Base-by-base conservation (phyloP, 371 early-diverging fungal genomes). In the Apophysomyces elegans region DNA sequence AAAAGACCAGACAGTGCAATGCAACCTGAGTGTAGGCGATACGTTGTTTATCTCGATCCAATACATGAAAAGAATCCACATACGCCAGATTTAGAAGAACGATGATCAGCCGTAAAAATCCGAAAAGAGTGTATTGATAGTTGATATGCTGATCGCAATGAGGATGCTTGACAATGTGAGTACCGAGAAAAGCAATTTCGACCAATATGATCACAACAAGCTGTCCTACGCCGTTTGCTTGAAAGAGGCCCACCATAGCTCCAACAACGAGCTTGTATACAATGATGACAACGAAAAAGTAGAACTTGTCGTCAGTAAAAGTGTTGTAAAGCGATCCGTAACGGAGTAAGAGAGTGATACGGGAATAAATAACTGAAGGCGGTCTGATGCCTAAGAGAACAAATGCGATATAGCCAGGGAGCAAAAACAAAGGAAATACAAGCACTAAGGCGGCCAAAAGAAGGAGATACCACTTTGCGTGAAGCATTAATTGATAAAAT, bases 281-380 rank as follows among this genome's bases (percentile, higher is more conserved):
- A 8, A 86, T 68, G 2, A 65, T 71, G 18, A 74, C 69, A 7
- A 86, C 61, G 56, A 83, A 85, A 64, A 85, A 84, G 13, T 76
- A 69, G 14, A 76, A 77, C 7, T 74, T 70, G 37, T 83, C 84
- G 37, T 86, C 84, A 0, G 80, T 78, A 37, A 77, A 77, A 2
- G 74, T 75, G 67, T 83, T 85, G 72, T 86, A 86, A 1, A 86
- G 62, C 0, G 82, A 70, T 4, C 85, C 85, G 36, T 77, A 84
- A 11, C 83, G 80, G 46, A 84, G 74, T 7, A 86, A 63, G 1
- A 79, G 61, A 1, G 75, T 76, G 8, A 78, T 57, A 58, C 85
- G 85, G 2, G 81, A 80, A 50, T 78, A 84, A 6, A 81, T 61
- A 14, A 81, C 67, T 0, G 82, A 77, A 0, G 77, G 60, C 3